Percentiles rank a stretch among this genome's conserved stretches.
These are phyloP conservation scores for Hemisphaericaspora nanyangensis DNA, from an alignment of 805 yeast species.

Conservation along the genomic window DNA sequence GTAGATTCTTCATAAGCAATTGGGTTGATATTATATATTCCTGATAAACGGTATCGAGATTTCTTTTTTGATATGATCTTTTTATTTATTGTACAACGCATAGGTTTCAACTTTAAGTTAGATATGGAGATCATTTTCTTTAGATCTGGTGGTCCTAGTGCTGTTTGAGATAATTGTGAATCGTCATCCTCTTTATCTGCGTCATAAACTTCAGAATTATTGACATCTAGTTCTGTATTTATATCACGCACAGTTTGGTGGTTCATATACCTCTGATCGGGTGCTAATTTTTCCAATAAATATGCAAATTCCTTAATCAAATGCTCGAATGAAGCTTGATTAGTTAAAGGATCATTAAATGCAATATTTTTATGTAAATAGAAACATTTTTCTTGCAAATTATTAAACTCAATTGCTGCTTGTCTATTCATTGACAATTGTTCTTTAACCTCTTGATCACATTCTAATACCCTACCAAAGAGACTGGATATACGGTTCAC, in stretches of 20 bases:
- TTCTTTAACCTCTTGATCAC: slow-evolving; percentile 28
- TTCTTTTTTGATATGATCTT: slow-evolving; percentile 36
- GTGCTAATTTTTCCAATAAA: slow-evolving; percentile 17
- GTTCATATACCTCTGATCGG: slow-evolving; percentile 7
- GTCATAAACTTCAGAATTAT: not conserved
- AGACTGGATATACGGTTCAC: slow-evolving; percentile 17
- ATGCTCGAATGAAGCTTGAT: slow-evolving; percentile 26
- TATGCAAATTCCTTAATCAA: slow-evolving; percentile 25
- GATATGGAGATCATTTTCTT: slow-evolving; percentile 25
- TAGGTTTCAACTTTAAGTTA: slow-evolving; percentile 36
- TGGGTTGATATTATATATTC: slow-evolving; percentile 36
- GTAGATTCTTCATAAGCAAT: slow-evolving; percentile 18
- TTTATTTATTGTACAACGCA: slow-evolving; percentile 22
- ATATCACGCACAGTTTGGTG: not conserved
- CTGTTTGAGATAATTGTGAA: not conserved
- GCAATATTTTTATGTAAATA: slow-evolving; percentile 31
- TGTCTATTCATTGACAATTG: slow-evolving; percentile 21
- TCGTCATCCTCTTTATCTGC: not conserved
- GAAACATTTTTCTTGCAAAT: slow-evolving; percentile 27
- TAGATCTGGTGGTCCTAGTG: slow-evolving; percentile 6
- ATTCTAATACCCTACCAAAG: slow-evolving; percentile 12
- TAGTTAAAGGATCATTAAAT: slow-evolving; percentile 27
- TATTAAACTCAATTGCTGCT: slow-evolving; percentile 23
- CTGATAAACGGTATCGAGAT: slow-evolving; percentile 37
- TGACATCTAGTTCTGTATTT: not conserved